These are phyloP conservation scores for Microstroma glucosiphilum DNA, from an alignment of 1,284 basidiomycete species.

Conservation along the genomic window DNA sequence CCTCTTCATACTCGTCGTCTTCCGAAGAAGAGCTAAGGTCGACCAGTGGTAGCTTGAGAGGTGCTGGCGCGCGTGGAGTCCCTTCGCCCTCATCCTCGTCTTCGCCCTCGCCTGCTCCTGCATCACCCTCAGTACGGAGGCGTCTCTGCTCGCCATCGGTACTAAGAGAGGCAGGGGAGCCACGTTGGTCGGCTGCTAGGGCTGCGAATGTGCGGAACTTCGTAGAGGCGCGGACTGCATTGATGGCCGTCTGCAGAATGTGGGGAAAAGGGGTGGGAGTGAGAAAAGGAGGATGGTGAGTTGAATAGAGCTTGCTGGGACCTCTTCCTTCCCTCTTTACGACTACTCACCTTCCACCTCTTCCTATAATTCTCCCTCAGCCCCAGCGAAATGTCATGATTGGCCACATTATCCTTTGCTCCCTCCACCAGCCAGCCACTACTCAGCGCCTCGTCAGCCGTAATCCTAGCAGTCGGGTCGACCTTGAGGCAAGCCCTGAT, in stretches of 20 bases:
- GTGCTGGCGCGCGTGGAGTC: background rate
- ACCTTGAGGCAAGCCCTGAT: conserved; percentile 68
- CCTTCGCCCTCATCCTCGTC: background rate
- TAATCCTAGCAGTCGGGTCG: conserved; percentile 66
- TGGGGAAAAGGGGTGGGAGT: background rate
- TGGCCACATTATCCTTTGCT: conserved; percentile 21
- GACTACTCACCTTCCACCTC: conserved; percentile 31
- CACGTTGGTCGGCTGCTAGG: conserved; percentile 14
- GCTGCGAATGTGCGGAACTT: conserved; percentile 41
- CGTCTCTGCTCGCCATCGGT: background rate
- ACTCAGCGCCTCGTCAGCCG: conserved; percentile 66
- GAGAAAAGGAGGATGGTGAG: background rate
- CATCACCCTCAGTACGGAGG: background rate
- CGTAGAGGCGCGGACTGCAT: conserved; percentile 46
- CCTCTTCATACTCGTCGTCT: conserved; percentile 2
- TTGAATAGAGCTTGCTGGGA: background rate
- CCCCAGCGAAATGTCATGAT: conserved; percentile 43
- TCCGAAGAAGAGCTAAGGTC: background rate
- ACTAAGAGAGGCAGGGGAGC: background rate
- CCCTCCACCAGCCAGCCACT: conserved; percentile 54
- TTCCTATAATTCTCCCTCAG: conserved; percentile 48
- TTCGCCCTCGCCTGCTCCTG: background rate
- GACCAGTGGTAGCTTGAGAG: background rate
- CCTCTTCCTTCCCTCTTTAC: background rate
- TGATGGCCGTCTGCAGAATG: conserved; percentile 28